phyloP scores from a whole-genome alignment of 2,329 filamentous ascomycete species.

The Rhynchosporium graminicola region DNA sequence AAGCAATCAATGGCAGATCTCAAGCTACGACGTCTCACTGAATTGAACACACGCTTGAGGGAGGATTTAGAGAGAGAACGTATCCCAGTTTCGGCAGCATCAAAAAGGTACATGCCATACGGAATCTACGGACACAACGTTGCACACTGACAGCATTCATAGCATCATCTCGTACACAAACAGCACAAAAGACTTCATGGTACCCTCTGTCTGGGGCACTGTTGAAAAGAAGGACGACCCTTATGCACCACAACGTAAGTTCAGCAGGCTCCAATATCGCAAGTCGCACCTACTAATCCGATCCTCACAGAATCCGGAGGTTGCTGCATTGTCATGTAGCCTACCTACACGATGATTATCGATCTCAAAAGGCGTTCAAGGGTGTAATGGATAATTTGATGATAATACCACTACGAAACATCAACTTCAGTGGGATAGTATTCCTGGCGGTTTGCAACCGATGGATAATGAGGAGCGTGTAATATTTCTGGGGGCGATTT shows the following conservation, averaged over 20 bases:
- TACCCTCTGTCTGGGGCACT: constrained; percentile 89
- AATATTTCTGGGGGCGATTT: constrained; percentile 26
- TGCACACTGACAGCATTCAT: constrained; percentile 1
- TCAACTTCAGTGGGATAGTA: constrained; percentile 17
- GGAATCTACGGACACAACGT: not conserved
- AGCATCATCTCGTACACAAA: constrained; percentile 99
- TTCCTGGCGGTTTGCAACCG: constrained; percentile 17
- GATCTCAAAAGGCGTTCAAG: constrained; percentile 26
- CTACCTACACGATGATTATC: constrained; percentile 16
- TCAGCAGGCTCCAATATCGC: not conserved
- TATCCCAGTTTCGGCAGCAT: constrained; percentile 92
- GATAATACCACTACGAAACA: constrained; percentile 23
- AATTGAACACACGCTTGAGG: constrained; percentile 92
- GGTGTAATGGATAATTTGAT: constrained; percentile 30
- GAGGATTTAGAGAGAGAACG: constrained; percentile 95
- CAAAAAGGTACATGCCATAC: constrained; percentile 50
- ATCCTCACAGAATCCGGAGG: constrained; percentile 41
- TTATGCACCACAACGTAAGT: constrained; percentile 80
- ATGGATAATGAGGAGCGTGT: constrained; percentile 26
- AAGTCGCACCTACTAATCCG: constrained; percentile 2
- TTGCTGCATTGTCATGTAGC: constrained; percentile 92
- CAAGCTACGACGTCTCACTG: constrained; percentile 92
- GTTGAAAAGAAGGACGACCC: constrained; percentile 96
- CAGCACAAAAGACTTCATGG: constrained; percentile 98
- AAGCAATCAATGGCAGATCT: constrained; percentile 99